phyloP scores from a whole-genome alignment of 116 monocot genomes.

The Zostera marina region DNA sequence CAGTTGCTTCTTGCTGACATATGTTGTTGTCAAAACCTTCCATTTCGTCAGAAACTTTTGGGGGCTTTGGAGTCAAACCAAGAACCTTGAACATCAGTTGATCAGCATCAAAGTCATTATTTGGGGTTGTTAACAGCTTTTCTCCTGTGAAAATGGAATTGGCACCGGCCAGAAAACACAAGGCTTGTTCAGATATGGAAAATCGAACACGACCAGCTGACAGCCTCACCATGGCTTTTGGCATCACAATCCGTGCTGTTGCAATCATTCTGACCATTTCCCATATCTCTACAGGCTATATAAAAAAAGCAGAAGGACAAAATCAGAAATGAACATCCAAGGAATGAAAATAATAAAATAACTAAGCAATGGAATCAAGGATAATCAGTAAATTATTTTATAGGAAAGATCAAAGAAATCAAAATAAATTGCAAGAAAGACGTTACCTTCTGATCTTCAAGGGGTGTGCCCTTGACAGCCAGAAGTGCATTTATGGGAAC shows the following conservation, averaged over 20 bases:
- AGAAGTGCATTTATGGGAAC: conserved; percentile 92
- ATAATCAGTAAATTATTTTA: no score
- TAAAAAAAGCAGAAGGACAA: conserved; percentile 1
- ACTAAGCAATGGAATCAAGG: no score
- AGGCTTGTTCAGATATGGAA: conserved; percentile 89
- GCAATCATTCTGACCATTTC: conserved; percentile 99
- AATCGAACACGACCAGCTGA: conserved; percentile 90
- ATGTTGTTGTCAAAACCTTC: conserved; percentile 9
- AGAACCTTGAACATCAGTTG: conserved; percentile 86
- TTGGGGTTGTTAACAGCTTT: conserved; percentile 79
- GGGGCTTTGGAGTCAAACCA: conserved; percentile 65
- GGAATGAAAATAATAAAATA: background rate
- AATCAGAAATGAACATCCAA: background rate
- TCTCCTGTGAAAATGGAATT: conserved; percentile 99
- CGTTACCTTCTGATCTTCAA: conserved; percentile 89
- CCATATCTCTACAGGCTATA: conserved; percentile 94
- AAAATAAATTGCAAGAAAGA: background rate
- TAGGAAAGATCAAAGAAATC: background rate
- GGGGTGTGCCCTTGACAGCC: conserved; percentile 93
- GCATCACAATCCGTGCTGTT: conserved; percentile 92
- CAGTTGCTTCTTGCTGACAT: conserved; percentile 23
- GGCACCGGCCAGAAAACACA: conserved; percentile 94
- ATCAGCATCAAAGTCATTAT: conserved; percentile 80
- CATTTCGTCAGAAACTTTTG: conserved; percentile 40
- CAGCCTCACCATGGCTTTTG: conserved; percentile 91